Evolutionary conservation across 2,329 filamentous ascomycete genomes (phyloP), one percentile per base, ranked within the genome.

Genomic region (Colletotrichum viniferum): DNA sequence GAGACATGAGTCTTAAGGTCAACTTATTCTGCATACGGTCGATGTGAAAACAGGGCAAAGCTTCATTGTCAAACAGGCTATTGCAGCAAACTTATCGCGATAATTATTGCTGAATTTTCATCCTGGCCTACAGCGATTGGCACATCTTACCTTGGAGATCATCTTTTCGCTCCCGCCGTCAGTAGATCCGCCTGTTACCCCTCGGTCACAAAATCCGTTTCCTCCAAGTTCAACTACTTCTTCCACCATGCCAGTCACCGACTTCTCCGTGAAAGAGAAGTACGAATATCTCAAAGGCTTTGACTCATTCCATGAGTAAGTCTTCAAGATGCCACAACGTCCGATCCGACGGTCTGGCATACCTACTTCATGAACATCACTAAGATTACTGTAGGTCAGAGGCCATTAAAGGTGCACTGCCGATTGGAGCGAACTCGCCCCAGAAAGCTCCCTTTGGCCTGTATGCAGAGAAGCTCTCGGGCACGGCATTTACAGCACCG

Each of bases 231-330:
- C n/a, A 24, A 8, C 0, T 4, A 32, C 24, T 7, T 12, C 24
- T 14, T 12, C 21, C 38, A 52, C 3, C 28, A 85, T 85, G 84
- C 83, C 84, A 18, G 78, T 83, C 26, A 84, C 83, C 13, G 72
- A 77, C 3, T 85, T 85, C 68, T 81, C 81, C n/a, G 78, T 81
- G n/a, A 77, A 77, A 10, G 84, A 85, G 75, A 81, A 80, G 55
- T 94, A 94, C 84, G 86, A 84, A 77, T 94, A 94, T 82, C 91
- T 91, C 81, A 93, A 91, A 83, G 93, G 93, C 79, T 94, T 95
- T 84, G 89, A 88, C 79, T 91, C 89, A 34, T 93, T 94, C 82
- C 90, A 94, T 83, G 92, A 94, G 91, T 94, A 85, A 79, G 89
- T 80, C 16, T n/a, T 2, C 30, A 16, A 7, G n/a, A 24, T 21